Evolutionary conservation across 1,139 yeast genomes (phyloP), one percentile per base, ranked within the genome.

Genomic region (Sugiyamaella neomexicana): DNA sequence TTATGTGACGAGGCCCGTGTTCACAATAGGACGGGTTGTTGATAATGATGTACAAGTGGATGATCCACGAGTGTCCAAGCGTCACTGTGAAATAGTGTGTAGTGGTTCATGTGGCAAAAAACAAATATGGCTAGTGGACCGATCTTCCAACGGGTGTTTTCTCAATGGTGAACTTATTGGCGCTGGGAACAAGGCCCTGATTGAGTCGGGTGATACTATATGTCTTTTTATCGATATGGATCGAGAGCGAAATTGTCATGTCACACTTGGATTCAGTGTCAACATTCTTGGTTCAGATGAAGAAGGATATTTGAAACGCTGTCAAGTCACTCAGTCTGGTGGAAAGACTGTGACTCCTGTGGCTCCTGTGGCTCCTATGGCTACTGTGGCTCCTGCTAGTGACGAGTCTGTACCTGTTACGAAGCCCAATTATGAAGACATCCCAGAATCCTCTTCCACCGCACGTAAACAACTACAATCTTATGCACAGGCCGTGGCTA

Each of bases 51-150:
- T 80, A 1, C 82, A 87, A 57, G 79, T 89, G 13, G 75, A 79
- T 40, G 97, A 90, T 63, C 86, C 80, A 61, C 74, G 97, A 50
- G 79, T 91, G 63, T 90, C 97, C 1, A 87, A 89, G 60, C 77
- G 85, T 2, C 98, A 93, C 68, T 90, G 97, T 67, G 74, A 84
- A 39, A 73, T 93, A 13, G 67, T 77, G 53, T 81, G 84, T 62
- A 29, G 25, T 27, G 57, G 53, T 32, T 40, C 51, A 5, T 39
- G 32, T 7, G 31, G 41, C 9, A 42, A 41, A 23, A 89, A 84
- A 55, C 90, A 84, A 64, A 74, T 88, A n/a, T 89, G 96, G 96
- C 72, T 90, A 16, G 71, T 87, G 42, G 97, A 89, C 65, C 80
- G 77, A 58, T 86, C 95, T 52, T 82, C 95, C 0, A 90, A 90